These are phyloP conservation scores for Monosporascus sp. DNA, from an alignment of 2,329 filamentous ascomycete species.

Conservation along the genomic window DNA sequence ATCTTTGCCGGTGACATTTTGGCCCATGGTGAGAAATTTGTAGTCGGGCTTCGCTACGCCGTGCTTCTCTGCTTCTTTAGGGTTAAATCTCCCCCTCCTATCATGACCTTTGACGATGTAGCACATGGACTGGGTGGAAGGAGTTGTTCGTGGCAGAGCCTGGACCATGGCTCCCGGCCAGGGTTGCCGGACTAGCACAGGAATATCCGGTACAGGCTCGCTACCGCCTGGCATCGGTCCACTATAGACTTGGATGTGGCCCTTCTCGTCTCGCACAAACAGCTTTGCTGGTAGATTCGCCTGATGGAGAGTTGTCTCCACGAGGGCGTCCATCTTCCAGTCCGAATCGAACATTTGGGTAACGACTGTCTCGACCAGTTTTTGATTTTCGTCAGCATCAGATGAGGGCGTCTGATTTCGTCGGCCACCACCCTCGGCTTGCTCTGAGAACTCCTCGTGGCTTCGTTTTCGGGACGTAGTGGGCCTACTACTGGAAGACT, in stretches of 20 bases:
- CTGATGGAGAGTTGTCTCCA: conserved; percentile 59
- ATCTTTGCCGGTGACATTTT: conserved; percentile 56
- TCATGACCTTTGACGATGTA: conserved; percentile 79
- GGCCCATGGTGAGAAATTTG: conserved; percentile 54
- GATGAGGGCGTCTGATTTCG: conserved; percentile 3
- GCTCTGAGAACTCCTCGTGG: conserved; percentile 39
- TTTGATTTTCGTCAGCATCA: conserved; percentile 35
- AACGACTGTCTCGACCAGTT: conserved; percentile 58
- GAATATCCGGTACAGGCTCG: conserved; percentile 54
- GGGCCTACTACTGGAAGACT: conserved; percentile 19
- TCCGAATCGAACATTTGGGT: conserved; percentile 72
- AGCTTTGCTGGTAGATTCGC: conserved; percentile 64
- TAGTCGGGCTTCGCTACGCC: conserved; percentile 58
- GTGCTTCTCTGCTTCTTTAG: conserved; percentile 56
- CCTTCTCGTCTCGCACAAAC: conserved; percentile 61
- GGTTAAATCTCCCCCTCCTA: conserved; percentile 75
- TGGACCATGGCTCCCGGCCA: conserved; percentile 69
- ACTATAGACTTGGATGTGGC: conserved; percentile 62
- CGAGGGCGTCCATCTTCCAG: conserved; percentile 67
- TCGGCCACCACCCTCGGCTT: not conserved
- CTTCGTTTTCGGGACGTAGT: conserved; percentile 30
- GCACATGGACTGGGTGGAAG: conserved; percentile 65
- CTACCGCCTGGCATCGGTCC: conserved; percentile 58
- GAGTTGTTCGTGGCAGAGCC: conserved; percentile 62
- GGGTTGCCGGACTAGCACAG: conserved; percentile 67